A percentile compares a stretch with the other conserved stretches of the same genome.
Conservation (phyloP, 331 rosid species). For the Acacia concinna region DNA sequence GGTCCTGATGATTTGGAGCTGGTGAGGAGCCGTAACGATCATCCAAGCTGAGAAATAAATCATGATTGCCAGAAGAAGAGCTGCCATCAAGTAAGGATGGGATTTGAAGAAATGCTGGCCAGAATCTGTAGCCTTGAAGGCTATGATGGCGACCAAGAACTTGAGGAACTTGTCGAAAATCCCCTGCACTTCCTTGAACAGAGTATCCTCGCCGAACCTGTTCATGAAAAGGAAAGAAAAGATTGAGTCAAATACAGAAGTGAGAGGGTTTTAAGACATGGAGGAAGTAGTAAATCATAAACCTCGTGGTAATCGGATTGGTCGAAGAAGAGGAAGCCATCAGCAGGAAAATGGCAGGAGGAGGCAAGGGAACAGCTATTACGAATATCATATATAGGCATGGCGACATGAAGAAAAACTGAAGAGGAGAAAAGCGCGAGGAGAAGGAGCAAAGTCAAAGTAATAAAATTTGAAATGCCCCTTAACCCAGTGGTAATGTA, state of each 20-base stretch:
- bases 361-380: not conserved
- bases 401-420: not conserved
- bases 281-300: not conserved
- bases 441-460: not conserved
- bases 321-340: not conserved
- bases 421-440: not conserved
- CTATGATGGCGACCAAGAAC: not conserved
- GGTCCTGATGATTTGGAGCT: not conserved
- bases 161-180: constrained; percentile 16
- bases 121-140: not conserved
- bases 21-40: not conserved
- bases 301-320: not conserved
- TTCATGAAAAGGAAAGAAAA: not conserved
- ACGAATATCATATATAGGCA: no score
- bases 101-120: not conserved
- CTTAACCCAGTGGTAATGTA: no score
- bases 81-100: not conserved
- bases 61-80: constrained; percentile 3
- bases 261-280: not conserved
- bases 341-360: not conserved
- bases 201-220: not conserved
- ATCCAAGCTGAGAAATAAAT: constrained; percentile 24
- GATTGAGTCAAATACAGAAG: not conserved
- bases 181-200: not conserved
- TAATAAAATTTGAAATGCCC: no score